phyloP scores from a whole-genome alignment of 208 protist species.

The Histomonas meleagridis region DNA sequence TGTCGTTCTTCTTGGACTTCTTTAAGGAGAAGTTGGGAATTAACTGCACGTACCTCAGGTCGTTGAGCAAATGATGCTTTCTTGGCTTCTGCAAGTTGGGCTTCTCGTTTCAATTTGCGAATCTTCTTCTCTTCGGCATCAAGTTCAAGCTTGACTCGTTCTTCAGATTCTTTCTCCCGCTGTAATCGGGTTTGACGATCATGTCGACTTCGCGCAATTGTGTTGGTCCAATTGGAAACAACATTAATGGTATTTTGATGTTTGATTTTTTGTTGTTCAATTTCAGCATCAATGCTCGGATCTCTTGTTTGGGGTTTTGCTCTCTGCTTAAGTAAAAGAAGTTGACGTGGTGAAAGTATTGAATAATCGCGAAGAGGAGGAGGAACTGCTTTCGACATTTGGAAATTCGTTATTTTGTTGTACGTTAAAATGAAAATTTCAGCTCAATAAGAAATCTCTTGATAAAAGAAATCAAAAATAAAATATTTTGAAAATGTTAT shows the following conservation, averaged over 20 bases:
- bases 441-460: too few species aligned
- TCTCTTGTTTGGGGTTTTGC: neutral
- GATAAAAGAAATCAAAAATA: too few species aligned
- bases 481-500: too few species aligned
- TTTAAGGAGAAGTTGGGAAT: neutral
- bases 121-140: slow-evolving; percentile 26
- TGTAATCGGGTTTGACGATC: neutral
- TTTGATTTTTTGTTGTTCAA: neutral
- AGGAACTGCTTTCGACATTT: neutral
- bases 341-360: neutral
- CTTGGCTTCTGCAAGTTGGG: neutral
- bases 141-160: neutral
- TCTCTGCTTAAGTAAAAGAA: neutral
- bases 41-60: neutral
- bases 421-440: too few species aligned
- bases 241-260: neutral
- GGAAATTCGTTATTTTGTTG: too few species aligned
- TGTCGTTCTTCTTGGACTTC: neutral
- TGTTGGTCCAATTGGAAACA: neutral
- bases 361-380: neutral
- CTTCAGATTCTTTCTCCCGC: slow-evolving; percentile 12
- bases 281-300: neutral
- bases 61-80: neutral
- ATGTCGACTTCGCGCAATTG: neutral
- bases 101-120: neutral